Conservation (phyloP, 2,329 filamentous ascomycete genomes). For the Aureobasidium sp. region DNA sequence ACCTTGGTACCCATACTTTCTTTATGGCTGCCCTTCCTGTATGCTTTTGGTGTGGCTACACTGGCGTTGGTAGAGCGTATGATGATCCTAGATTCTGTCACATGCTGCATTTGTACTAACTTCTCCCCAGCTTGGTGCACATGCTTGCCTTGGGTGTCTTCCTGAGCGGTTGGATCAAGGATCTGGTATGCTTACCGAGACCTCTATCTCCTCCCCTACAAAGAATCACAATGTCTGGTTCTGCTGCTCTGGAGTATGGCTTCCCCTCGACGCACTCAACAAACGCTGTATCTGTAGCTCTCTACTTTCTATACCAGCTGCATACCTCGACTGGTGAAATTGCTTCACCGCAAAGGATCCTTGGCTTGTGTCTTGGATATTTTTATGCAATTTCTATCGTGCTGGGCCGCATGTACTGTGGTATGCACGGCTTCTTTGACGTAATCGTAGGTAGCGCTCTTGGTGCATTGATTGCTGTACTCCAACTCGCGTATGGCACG, state of each 20-base stretch:
- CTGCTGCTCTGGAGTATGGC: conserved; percentile 88
- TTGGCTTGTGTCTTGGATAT: conserved; percentile 59
- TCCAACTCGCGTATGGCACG: conserved; percentile 48
- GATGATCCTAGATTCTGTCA: conserved; percentile 27
- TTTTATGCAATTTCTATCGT: conserved; percentile 86
- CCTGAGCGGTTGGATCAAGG: conserved; percentile 82
- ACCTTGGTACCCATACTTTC: conserved; percentile 94
- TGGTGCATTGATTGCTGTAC: conserved; percentile 55
- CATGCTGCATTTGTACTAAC: not conserved
- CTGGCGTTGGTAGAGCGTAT: conserved; percentile 77
- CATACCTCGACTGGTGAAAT: conserved; percentile 57
- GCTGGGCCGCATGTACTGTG: conserved; percentile 86
- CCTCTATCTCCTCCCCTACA: conserved; percentile 86
- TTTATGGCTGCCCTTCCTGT: conserved; percentile 95
- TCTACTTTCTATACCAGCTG: conserved; percentile 70
- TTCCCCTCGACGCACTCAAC: conserved; percentile 96
- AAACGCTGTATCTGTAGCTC: conserved; percentile 88
- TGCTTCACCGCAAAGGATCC: conserved; percentile 35
- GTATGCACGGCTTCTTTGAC: conserved; percentile 96
- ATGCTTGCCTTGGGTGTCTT: conserved; percentile 61
- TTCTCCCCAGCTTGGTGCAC: conserved; percentile 34
- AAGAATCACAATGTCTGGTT: conserved; percentile 95
- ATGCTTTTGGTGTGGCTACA: conserved; percentile 92
- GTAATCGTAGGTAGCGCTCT: conserved; percentile 72
- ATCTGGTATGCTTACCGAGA: conserved; percentile 83